A percentile compares a stretch with the other conserved stretches of the same genome.
phyloP scores from a whole-genome alignment of 2,329 filamentous ascomycete species.

The Neonectria neomacrospora region DNA sequence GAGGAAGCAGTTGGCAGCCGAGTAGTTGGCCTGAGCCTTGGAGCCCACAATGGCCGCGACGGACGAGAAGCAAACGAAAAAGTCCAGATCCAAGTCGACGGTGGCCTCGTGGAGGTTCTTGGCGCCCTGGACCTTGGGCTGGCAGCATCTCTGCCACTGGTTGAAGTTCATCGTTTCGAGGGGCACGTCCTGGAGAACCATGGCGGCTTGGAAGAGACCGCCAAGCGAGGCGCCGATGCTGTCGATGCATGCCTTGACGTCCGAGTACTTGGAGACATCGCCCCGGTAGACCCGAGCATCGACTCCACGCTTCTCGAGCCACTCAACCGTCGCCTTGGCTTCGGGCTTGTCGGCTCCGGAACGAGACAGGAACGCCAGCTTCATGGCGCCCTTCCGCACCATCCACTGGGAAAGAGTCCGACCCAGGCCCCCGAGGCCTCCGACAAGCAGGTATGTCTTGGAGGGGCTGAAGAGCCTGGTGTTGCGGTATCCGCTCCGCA shows the following conservation, averaged over 20 bases:
- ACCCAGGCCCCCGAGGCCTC: conserved; percentile 39
- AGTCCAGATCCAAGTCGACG: conserved; percentile 45
- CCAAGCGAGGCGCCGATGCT: conserved; percentile 44
- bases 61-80: conserved; percentile 54
- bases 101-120: conserved; percentile 44
- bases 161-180: conserved; percentile 40
- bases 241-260: conserved; percentile 40
- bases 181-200: conserved; percentile 48
- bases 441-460: conserved; percentile 31
- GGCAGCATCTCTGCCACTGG: conserved; percentile 40
- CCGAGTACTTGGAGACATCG: conserved; percentile 44
- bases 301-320: conserved; percentile 29
- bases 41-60: conserved; percentile 49
- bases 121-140: conserved; percentile 49
- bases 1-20: conserved; percentile 49
- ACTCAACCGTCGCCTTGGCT: conserved; percentile 19
- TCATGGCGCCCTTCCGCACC: conserved; percentile 40
- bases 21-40: conserved; percentile 54
- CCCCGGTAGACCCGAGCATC: conserved; percentile 34
- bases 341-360: conserved; percentile 22
- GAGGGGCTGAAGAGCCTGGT: conserved; percentile 20
- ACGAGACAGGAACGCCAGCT: conserved; percentile 46
- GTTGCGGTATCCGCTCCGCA: conserved; percentile 31
- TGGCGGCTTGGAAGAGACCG: conserved; percentile 54
- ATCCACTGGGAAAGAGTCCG: conserved; percentile 33